phyloP scores from a whole-genome alignment of 331 rosid genomes.

The Malus hybrid region DNA sequence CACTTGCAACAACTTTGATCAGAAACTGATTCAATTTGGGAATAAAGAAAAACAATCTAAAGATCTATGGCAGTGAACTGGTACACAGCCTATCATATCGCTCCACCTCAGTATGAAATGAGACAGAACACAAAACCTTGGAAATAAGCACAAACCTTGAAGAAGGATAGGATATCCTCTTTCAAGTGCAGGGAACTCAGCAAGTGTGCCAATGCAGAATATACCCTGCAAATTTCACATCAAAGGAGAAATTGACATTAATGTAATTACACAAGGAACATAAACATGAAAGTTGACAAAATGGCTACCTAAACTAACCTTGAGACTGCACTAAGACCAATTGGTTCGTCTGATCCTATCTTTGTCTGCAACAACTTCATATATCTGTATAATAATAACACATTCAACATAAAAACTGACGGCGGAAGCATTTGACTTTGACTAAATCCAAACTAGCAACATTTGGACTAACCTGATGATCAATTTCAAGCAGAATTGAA shows the following conservation, averaged over 20 bases:
- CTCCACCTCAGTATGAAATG: not conserved
- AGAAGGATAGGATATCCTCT: constrained; percentile 47
- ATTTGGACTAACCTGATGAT: constrained; percentile 43
- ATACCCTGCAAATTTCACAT: constrained; percentile 41
- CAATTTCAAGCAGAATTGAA: constrained; percentile 35
- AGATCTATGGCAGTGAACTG: not conserved
- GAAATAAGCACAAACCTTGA: constrained; percentile 24
- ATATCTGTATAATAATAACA: constrained; percentile 40
- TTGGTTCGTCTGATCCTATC: constrained; percentile 23
- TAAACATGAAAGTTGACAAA: constrained; percentile 18
- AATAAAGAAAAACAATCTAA: not conserved
- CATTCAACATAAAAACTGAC: constrained; percentile 19
- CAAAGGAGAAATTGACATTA: constrained; percentile 13
- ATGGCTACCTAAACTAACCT: constrained; percentile 36
- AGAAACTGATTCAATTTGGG: not conserved
- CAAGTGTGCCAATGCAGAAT: constrained; percentile 45
- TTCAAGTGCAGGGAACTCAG: constrained; percentile 55
- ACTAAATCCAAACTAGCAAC: not conserved
- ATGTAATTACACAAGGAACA: constrained; percentile 11
- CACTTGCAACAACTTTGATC: not conserved
- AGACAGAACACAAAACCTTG: not conserved
- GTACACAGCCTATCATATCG: not conserved
- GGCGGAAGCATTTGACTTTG: not conserved
- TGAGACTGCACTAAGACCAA: constrained; percentile 32
- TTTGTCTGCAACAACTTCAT: constrained; percentile 39